phyloP scores from a whole-genome alignment of 2,329 filamentous ascomycete species.

The Zymoseptoria crescenta region DNA sequence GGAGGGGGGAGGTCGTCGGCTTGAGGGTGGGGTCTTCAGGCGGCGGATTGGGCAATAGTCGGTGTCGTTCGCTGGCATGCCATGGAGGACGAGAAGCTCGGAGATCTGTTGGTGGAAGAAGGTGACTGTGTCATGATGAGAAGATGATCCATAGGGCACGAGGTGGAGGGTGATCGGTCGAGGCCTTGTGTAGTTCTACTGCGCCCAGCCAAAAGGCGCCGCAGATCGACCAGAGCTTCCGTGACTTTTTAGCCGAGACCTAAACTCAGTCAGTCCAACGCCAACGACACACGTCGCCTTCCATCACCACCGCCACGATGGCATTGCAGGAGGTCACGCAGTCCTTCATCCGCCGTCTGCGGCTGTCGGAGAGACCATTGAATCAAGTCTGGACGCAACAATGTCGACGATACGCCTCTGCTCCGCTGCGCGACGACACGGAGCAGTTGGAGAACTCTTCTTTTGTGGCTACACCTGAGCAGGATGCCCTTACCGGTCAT shows the following conservation, averaged over 20 bases:
- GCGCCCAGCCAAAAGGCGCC: background rate
- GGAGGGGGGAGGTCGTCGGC: background rate
- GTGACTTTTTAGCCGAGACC: background rate
- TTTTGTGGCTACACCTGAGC: constrained; percentile 31
- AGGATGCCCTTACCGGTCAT: constrained; percentile 32
- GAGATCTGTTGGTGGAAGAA: background rate
- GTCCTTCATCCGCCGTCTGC: constrained; percentile 23
- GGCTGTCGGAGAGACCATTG: constrained; percentile 12
- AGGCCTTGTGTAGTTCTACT: background rate
- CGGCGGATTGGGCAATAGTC: background rate
- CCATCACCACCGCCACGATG: constrained; percentile 17
- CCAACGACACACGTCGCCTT: background rate
- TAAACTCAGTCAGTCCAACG: background rate
- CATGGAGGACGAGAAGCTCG: background rate
- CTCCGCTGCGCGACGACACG: constrained; percentile 23
- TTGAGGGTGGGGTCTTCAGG: background rate
- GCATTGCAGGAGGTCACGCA: constrained; percentile 27
- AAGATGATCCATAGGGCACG: background rate
- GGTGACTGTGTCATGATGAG: background rate
- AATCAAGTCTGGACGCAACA: constrained; percentile 18
- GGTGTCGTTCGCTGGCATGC: background rate
- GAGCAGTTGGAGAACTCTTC: constrained; percentile 37
- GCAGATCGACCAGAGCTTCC: background rate
- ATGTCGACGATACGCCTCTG: constrained; percentile 25
- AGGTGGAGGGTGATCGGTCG: background rate